Conservation (phyloP, 768 basidiomycete genomes). For the Candolleomyces aberdarensis region DNA sequence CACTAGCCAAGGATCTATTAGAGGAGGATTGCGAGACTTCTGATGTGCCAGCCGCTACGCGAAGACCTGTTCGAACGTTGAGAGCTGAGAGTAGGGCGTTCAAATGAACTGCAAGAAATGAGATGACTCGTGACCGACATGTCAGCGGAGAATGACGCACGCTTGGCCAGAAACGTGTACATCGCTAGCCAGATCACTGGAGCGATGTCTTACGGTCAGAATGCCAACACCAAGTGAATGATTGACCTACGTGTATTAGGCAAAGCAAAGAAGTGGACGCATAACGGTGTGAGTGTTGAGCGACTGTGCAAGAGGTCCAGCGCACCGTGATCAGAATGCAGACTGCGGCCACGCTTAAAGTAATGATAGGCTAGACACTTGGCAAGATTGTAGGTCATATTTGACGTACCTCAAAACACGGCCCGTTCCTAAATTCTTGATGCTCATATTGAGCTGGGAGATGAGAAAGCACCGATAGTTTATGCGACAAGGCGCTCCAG, state of each 20-base stretch:
- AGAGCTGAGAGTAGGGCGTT: slow-evolving; percentile 2
- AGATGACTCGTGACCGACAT: too few species aligned
- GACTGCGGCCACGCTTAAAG: not conserved
- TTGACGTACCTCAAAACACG: slow-evolving; percentile 9
- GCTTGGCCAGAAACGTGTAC: slow-evolving; percentile 7
- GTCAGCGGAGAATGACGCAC: not conserved
- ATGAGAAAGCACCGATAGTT: slow-evolving; percentile 19
- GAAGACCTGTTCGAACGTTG: too few species aligned
- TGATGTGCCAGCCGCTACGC: too few species aligned
- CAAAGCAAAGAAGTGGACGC: too few species aligned
- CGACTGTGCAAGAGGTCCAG: not conserved
- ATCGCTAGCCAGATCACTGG: slow-evolving; percentile 3
- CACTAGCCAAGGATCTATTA: too few species aligned
- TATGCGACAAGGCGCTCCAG: slow-evolving; percentile 24
- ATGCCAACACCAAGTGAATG: too few species aligned
- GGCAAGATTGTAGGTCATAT: not conserved
- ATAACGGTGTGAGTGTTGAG: too few species aligned
- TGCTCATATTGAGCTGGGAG: too few species aligned
- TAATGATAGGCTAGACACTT: not conserved
- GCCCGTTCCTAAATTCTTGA: slow-evolving; percentile 8
- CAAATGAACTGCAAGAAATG: not conserved
- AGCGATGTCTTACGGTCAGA: too few species aligned
- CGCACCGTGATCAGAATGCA: not conserved
- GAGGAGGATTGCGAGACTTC: too few species aligned
- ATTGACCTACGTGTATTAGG: too few species aligned